These are phyloP conservation scores for Salinomyces thailandicus DNA, from an alignment of 2,329 filamentous ascomycete genomes.

Conservation along the genomic window DNA sequence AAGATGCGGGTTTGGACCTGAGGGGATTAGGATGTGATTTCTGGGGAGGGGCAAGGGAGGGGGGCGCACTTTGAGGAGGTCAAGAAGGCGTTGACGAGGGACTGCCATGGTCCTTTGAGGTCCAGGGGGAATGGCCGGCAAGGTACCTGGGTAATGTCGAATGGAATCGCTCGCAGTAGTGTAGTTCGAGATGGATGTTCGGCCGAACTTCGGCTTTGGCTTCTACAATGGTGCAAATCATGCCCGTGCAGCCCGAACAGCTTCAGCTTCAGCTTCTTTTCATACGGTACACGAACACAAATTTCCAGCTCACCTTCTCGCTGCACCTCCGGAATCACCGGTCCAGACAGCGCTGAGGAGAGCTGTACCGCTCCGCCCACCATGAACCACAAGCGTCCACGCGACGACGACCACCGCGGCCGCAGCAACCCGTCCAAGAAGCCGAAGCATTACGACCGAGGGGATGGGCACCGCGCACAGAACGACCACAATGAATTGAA, in stretches of 20 bases:
- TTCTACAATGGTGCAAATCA: too few species aligned
- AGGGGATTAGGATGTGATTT: background rate
- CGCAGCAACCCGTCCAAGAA: slow-evolving; percentile 9
- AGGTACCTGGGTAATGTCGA: too few species aligned
- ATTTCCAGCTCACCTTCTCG: slow-evolving; percentile 25
- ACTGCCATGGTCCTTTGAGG: slow-evolving; percentile 43
- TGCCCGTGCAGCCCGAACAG: too few species aligned
- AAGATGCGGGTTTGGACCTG: slow-evolving; percentile 89
- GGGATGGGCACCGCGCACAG: background rate
- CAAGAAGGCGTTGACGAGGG: slow-evolving; percentile 44
- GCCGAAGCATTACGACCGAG: slow-evolving; percentile 9
- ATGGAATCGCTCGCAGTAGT: too few species aligned
- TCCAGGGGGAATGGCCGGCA: too few species aligned
- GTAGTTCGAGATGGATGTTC: too few species aligned
- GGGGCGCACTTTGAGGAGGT: slow-evolving; percentile 66
- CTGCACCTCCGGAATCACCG: slow-evolving; percentile 10
- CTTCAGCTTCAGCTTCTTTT: too few species aligned
- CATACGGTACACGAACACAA: too few species aligned
- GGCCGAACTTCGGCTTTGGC: too few species aligned
- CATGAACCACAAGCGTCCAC: slow-evolving; percentile 12
- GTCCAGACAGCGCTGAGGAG: slow-evolving; percentile 26
- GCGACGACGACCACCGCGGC: slow-evolving; percentile 5
- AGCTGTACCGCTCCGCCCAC: slow-evolving; percentile 10
- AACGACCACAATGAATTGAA: background rate
- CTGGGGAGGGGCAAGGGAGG: background rate